A percentile compares a stretch with the other conserved stretches of the same genome.
Evolutionary conservation across 345 rosid genomes (phyloP).

Genomic region (Boechera divaricarpa): DNA sequence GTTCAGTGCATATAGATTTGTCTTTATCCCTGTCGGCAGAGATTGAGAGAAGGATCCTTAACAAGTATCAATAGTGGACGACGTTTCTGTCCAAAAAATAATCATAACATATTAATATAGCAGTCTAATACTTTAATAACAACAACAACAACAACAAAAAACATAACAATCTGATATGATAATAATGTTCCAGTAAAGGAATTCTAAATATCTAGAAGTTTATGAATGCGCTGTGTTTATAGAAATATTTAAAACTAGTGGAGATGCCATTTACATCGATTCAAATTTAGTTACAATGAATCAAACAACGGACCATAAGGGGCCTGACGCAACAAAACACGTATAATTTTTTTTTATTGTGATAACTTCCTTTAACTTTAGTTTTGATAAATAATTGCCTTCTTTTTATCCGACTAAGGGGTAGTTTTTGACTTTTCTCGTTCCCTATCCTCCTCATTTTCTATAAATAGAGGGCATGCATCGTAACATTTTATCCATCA

Average conservation of each 20-base stretch:
- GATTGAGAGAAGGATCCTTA: not conserved
- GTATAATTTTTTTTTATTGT: not conserved
- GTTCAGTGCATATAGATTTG: not conserved
- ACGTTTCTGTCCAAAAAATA: constrained; percentile 1
- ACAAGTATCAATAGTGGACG: not conserved
- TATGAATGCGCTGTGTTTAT: not conserved
- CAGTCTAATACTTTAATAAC: not conserved
- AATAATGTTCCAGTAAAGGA: not conserved
- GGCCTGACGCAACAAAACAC: not conserved
- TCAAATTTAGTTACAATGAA: not conserved
- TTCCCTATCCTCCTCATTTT: not conserved
- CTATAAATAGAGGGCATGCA: not conserved
- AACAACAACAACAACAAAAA: not conserved
- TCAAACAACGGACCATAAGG: not conserved
- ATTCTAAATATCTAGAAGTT: not conserved
- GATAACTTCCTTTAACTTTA: not conserved
- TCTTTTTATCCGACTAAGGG: not conserved
- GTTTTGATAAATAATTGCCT: not conserved
- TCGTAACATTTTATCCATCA: not conserved
- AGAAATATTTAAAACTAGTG: not conserved
- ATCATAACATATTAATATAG: too few relatives aligned
- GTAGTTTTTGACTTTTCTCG: constrained; percentile 22
- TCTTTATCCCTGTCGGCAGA: constrained; percentile 24
- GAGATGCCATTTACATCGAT: not conserved
- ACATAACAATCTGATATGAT: not conserved